A percentile compares a stretch with the other conserved stretches of the same genome.
These are phyloP conservation scores for Furcasterigmium furcatum DNA, from an alignment of 2,329 filamentous ascomycete genomes.

Conservation along the genomic window DNA sequence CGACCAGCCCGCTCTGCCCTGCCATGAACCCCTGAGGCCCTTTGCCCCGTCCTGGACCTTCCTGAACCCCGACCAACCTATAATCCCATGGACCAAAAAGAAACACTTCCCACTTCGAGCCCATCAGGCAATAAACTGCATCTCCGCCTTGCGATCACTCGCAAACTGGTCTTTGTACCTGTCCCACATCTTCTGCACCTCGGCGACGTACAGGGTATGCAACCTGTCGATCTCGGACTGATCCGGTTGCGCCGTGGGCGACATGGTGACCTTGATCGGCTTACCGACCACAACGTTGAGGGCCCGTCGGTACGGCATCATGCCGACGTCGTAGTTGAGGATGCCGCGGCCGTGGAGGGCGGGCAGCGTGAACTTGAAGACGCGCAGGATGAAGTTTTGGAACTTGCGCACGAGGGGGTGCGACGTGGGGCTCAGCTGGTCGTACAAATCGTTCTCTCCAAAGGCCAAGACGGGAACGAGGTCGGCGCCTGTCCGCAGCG, in stretches of 20 bases:
- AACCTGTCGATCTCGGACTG: slow-evolving; percentile 76
- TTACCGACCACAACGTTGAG: slow-evolving; percentile 87
- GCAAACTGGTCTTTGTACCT: slow-evolving; percentile 76
- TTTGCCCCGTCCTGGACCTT: no score
- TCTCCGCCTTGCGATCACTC: slow-evolving; percentile 56
- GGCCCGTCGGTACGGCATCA: slow-evolving; percentile 88
- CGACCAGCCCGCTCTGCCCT: no score
- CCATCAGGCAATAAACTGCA: slow-evolving; percentile 60
- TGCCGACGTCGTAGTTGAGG: slow-evolving; percentile 95
- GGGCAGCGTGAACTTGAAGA: slow-evolving; percentile 89
- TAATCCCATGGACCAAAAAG: no score
- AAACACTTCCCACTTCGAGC: neutral
- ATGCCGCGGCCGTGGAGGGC: slow-evolving; percentile 87
- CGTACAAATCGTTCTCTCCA: slow-evolving; percentile 94
- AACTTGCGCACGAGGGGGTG: slow-evolving; percentile 78
- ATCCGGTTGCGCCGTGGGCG: slow-evolving; percentile 59
- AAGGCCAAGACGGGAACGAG: slow-evolving; percentile 90
- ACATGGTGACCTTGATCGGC: slow-evolving; percentile 68
- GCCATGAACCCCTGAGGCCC: no score
- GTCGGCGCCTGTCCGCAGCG: slow-evolving; percentile 87
- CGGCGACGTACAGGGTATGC: slow-evolving; percentile 74
- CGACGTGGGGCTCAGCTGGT: slow-evolving; percentile 74
- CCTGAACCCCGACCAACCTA: no score
- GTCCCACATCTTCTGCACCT: slow-evolving; percentile 71
- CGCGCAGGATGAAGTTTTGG: slow-evolving; percentile 80